These are phyloP conservation scores for Xylariaceae sp. DNA, from an alignment of 2,329 filamentous ascomycete genomes.

Conservation along the genomic window DNA sequence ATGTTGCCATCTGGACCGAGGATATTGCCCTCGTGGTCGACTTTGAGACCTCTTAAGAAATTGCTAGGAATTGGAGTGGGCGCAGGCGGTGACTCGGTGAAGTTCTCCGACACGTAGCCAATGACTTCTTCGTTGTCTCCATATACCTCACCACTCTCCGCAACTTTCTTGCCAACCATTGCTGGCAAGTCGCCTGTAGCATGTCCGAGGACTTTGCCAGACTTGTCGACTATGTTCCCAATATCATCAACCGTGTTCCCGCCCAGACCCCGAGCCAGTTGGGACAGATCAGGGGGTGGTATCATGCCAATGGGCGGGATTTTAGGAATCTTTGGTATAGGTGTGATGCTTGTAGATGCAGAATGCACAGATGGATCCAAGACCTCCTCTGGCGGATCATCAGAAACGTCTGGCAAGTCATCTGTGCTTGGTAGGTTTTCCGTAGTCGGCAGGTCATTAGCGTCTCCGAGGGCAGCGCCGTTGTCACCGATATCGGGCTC, in stretches of 20 bases:
- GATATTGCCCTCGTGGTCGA: conserved; percentile 50
- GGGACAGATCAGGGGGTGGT: conserved; percentile 34
- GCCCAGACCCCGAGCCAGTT: conserved; percentile 46
- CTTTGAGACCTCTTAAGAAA: conserved; percentile 41
- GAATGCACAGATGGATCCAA: conserved; percentile 38
- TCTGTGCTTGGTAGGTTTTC: conserved; percentile 28
- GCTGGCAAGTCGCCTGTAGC: conserved; percentile 57
- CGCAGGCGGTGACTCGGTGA: conserved; percentile 31
- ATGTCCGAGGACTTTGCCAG: conserved; percentile 54
- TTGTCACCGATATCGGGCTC: conserved; percentile 17
- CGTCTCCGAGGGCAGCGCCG: conserved; percentile 24
- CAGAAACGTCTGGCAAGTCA: conserved; percentile 25
- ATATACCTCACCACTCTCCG: conserved; percentile 49
- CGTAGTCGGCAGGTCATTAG: conserved; percentile 29
- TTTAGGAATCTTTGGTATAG: conserved; percentile 47
- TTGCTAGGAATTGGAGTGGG: conserved; percentile 29
- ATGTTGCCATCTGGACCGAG: conserved; percentile 48
- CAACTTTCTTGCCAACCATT: conserved; percentile 54
- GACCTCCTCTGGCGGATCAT: conserved; percentile 38
- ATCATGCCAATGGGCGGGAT: conserved; percentile 44
- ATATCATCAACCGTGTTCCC: conserved; percentile 56
- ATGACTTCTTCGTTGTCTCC: conserved; percentile 47
- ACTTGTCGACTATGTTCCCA: conserved; percentile 54
- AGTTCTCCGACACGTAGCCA: conserved; percentile 49
- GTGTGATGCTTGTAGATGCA: conserved; percentile 43